Conservation (phyloP, 106 monocot genomes). For the Platanthera guangdongensis region DNA sequence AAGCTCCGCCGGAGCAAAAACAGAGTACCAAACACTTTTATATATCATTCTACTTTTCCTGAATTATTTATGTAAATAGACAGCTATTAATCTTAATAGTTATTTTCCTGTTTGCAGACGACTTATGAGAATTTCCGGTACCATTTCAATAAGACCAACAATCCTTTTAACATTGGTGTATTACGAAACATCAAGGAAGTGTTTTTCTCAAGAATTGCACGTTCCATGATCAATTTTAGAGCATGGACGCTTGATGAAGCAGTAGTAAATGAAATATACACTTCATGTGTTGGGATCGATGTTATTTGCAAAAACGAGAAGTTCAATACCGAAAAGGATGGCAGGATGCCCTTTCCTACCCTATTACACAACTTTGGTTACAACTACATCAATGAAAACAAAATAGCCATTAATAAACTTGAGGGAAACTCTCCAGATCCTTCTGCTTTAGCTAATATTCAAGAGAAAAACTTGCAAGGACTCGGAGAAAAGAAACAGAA, state of each 20-base stretch:
- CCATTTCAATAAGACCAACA: conserved; percentile 65
- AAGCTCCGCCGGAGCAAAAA: too few species aligned
- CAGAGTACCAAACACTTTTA: neutral
- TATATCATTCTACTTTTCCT: neutral
- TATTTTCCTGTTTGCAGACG: conserved; percentile 36
- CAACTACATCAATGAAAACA: conserved; percentile 12
- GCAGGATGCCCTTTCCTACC: conserved; percentile 14
- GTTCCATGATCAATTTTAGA: conserved; percentile 62
- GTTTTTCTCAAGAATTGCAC: conserved; percentile 57
- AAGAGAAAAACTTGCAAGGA: neutral
- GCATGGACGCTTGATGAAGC: conserved; percentile 38
- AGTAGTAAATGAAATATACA: conserved; percentile 23
- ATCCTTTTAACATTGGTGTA: conserved; percentile 58
- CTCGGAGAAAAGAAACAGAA: conserved; percentile 1
- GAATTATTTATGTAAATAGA: neutral
- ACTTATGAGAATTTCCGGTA: conserved; percentile 88
- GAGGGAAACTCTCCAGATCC: neutral
- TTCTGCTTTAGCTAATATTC: neutral
- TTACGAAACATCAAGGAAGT: conserved; percentile 38
- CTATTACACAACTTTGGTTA: conserved; percentile 37
- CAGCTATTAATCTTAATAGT: neutral
- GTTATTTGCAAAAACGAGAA: conserved; percentile 31
- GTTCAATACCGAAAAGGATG: conserved; percentile 29
- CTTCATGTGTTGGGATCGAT: conserved; percentile 27
- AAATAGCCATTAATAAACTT: neutral